Evolutionary conservation across 805 yeast genomes (phyloP).

Genomic region (Phaffomyces antillensis): DNA sequence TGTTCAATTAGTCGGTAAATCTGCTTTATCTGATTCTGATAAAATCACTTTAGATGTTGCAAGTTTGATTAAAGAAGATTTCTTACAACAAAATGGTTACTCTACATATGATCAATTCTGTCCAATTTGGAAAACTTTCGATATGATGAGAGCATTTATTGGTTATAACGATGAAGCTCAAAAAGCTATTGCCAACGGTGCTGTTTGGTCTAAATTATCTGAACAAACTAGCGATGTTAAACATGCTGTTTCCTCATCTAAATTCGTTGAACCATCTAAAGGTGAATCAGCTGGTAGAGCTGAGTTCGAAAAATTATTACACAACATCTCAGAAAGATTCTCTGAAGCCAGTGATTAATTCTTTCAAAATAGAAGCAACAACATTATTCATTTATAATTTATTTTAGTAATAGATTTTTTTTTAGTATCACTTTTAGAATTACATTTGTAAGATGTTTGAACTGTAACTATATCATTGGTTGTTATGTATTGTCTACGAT

Average conservation of each 20-base stretch:
- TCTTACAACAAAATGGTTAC: conserved; percentile 98
- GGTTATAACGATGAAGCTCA: conserved; percentile 95
- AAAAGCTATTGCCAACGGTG: conserved; percentile 90
- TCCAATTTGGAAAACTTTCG: conserved; percentile 98
- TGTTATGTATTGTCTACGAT: background rate
- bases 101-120: conserved; percentile 98
- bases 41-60: conserved; percentile 95
- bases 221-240: conserved; percentile 88
- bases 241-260: conserved; percentile 89
- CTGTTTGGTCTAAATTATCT: conserved; percentile 86
- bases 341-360: conserved; percentile 89
- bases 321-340: conserved; percentile 79
- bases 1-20: conserved; percentile 97
- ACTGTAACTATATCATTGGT: background rate
- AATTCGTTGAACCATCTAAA: conserved; percentile 90
- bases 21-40: conserved; percentile 94
- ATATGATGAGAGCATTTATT: conserved; percentile 95
- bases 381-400: background rate
- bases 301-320: conserved; percentile 71
- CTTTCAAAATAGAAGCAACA: background rate
- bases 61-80: conserved; percentile 88
- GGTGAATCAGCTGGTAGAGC: conserved; percentile 74
- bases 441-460: background rate
- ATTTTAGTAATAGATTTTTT: background rate
- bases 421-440: background rate